Conservation (phyloP, 1,139 yeast genomes). For the Pichia sp. region DNA sequence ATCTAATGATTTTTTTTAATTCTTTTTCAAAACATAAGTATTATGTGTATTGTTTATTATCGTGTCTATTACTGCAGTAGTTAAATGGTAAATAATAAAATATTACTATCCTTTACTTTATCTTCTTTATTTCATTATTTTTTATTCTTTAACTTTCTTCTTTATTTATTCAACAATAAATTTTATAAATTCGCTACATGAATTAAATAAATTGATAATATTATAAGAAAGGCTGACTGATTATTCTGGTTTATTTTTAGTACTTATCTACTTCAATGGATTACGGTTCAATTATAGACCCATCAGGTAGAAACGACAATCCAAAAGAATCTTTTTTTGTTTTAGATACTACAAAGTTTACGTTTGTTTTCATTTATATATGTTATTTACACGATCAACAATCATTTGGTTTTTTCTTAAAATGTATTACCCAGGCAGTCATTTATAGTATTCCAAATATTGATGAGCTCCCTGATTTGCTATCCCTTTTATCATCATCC, state of each 20-base stretch:
- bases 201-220: too few species aligned
- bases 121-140: background rate
- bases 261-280: background rate
- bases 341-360: background rate
- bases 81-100: background rate
- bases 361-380: slow-evolving; percentile 5
- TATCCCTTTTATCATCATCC: background rate
- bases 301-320: background rate
- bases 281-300: background rate
- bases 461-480: background rate
- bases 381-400: slow-evolving; percentile 7
- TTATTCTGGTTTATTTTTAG: too few species aligned
- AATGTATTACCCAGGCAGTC: slow-evolving; percentile 3
- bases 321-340: background rate
- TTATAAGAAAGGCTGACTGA: too few species aligned
- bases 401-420: slow-evolving; percentile 1
- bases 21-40: background rate
- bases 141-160: too few species aligned
- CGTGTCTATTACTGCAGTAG: background rate
- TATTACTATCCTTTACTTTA: background rate
- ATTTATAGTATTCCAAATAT: slow-evolving; percentile 8
- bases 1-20: background rate
- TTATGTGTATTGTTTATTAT: background rate
- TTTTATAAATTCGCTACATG: too few species aligned
- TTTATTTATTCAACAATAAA: too few species aligned